Evolutionary conservation across 345 rosid genomes (phyloP).

Genomic region (Populus tremula): DNA sequence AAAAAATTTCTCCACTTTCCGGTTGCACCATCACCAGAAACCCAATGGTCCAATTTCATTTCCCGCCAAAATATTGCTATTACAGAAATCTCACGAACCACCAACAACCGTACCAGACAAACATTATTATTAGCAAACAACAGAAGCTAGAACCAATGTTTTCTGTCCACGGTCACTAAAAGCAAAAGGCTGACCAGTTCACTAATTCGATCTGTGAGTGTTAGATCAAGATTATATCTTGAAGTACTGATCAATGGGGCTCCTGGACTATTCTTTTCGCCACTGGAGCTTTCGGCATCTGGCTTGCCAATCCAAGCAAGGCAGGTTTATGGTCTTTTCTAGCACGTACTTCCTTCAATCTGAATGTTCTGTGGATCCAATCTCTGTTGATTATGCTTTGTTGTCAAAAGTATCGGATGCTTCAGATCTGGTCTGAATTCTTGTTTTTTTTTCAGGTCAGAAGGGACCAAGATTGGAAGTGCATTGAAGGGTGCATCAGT

Average conservation of each 20-base stretch:
- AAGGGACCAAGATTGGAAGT: slow-evolving; percentile 78
- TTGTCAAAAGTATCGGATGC: too few species aligned
- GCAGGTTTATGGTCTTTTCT: too few species aligned
- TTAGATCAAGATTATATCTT: slow-evolving; percentile 36
- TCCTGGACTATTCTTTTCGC: slow-evolving; percentile 82
- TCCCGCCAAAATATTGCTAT: slow-evolving; percentile 27
- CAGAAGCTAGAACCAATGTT: slow-evolving; percentile 22
- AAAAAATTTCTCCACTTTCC: slow-evolving; percentile 2
- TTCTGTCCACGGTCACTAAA: slow-evolving; percentile 16
- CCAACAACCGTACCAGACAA: not conserved
- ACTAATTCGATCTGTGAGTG: slow-evolving; percentile 33
- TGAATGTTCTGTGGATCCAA: too few species aligned
- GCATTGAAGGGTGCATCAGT: slow-evolving; percentile 79
- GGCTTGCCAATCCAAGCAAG: slow-evolving; percentile 36
- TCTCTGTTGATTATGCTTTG: not conserved
- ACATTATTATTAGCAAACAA: not conserved
- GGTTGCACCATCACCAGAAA: slow-evolving; percentile 3
- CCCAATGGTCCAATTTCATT: slow-evolving; percentile 19
- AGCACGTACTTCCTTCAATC: too few species aligned
- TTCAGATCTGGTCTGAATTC: not conserved
- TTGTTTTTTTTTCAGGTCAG: slow-evolving; percentile 50
- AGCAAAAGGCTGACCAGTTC: not conserved
- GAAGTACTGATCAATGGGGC: slow-evolving; percentile 63
- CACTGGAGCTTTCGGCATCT: slow-evolving; percentile 72
- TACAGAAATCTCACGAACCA: not conserved